Conservation (phyloP, 192 early-diverging fungal genomes). For the Geranomyces variabilis region DNA sequence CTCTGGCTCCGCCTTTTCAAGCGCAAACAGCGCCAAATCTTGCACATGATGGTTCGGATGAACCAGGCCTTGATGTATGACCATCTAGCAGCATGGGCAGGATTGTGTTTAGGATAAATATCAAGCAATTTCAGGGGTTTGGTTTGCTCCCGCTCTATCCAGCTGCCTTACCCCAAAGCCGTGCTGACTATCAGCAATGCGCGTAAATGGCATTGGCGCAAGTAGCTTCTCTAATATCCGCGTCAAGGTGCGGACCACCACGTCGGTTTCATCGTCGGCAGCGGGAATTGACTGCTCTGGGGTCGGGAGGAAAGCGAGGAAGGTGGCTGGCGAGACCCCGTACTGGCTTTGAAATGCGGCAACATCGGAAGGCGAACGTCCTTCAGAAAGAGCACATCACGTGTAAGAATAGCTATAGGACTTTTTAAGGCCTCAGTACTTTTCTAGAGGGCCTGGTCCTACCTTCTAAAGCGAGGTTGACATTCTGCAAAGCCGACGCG, state of each 20-base stretch:
- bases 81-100: background rate
- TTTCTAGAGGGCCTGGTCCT: too few relatives aligned
- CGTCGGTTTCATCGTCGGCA: background rate
- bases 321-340: conserved; percentile 3
- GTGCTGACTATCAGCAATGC: background rate
- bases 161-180: background rate
- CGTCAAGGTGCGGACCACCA: background rate
- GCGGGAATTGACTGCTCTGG: background rate
- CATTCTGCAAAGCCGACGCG: background rate
- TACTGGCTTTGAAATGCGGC: background rate
- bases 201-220: background rate
- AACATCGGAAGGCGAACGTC: background rate
- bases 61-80: conserved; percentile 16
- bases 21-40: conserved; percentile 42
- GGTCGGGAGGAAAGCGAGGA: background rate
- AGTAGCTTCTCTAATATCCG: conserved; percentile 12
- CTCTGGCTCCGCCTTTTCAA: conserved; percentile 46
- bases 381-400: background rate
- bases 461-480: conserved; percentile 21
- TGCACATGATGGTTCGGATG: conserved; percentile 29
- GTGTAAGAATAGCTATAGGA: background rate
- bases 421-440: background rate
- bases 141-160: background rate
- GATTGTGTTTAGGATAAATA: background rate
- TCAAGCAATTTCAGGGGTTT: background rate